Evolutionary conservation across 2,329 filamentous ascomycete genomes (phyloP), one percentile per base, ranked within the genome.

Genomic region (Fusarium agapanthi): DNA sequence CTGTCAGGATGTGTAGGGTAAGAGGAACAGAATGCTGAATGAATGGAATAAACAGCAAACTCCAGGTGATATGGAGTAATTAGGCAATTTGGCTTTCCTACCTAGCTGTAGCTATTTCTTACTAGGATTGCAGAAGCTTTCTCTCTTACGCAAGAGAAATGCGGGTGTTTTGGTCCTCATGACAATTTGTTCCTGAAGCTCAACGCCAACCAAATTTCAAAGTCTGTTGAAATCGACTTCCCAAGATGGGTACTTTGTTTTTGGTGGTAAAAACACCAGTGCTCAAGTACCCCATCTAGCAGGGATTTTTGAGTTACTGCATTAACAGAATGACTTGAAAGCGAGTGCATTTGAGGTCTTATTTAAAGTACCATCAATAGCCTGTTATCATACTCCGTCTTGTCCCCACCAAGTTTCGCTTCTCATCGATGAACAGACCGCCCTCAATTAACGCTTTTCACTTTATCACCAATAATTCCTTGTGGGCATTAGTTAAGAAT

Each of bases 231-330:
- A n/a, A n/a, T 13, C 10, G 3, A 5, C 7, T 14, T n/a, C 4
- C 7, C 2, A 1, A 5, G 11, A 26, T 6, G 7, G 16, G 3
- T 26, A 53, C n/a, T 26, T 53, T 2, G 7, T 4, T 11, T 7
- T 18, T 7, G 0, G 16, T 26, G 18, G 2, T 5, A 5, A 37
- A 1, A 9, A 2, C 24, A n/a, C 14, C 24, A 26, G 11, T 2
- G 7, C 4, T 2, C 7, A 37, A n/a, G 14, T 28, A 53, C 7
- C 5, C 10, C 1, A 2, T 7, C 3, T 12, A 0, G 5, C 18
- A 22, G 14, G 14, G 9, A 2, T 9, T 2, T 2, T 0, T 0
- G 2, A 5, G 14, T 26, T 28, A 1, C 18, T 1, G 2, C 18
- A 12, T 34, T 38, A 53, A 37, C 50, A 37, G 5, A n/a, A 3